Evolutionary conservation across 1,139 yeast genomes (phyloP), one percentile per base, ranked within the genome.

Genomic region (Geotrichum europaeum): DNA sequence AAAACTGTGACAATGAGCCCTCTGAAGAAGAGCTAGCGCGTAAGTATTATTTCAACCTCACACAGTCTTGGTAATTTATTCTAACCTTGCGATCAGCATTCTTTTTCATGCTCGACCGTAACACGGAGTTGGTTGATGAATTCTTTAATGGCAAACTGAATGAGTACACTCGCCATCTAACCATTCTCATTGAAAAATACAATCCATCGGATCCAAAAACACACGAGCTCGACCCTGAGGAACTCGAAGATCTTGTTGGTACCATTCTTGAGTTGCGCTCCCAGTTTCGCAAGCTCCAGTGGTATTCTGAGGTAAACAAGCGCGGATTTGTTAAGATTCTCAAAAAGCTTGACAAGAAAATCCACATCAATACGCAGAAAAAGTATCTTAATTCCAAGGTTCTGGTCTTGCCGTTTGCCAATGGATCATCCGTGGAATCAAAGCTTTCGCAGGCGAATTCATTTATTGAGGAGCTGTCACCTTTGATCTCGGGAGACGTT

Each of bases 241-340:
- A 90, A 67, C 74, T 86, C 50, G 92, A 88, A 63, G 98, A 94
- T 70, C 79, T 91, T 54, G 79, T 88, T 57, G 84, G 85, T 32
- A 87, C 90, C 30, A 76, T 92, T 54, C 78, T 90, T 47, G 97
- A 91, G 71, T 78, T 91, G 61, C 81, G 96, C 58, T 80, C 87
- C n/a, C 83, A 85, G 64, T 83, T 88, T 64, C 80, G 97, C 62
- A 91, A 91, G 73, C 78, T 94, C 70, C 75, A 76, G 72, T 92
- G 98, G 97, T 94, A 84, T 72, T 96, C 96, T 20, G 98, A 92
- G 68, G 82, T 92, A 69, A 94, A 94, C 76, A 90, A 88, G 72
- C 85, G 94, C 64, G 99, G 97, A 0, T 88, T 91, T 69, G 81
- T 85, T 61, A 94, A 94, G 76, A 94, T 94, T 66, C 78, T 94